These are phyloP conservation scores for Colletotrichum musicola DNA, from an alignment of 2,329 filamentous ascomycete genomes.

Conservation along the genomic window DNA sequence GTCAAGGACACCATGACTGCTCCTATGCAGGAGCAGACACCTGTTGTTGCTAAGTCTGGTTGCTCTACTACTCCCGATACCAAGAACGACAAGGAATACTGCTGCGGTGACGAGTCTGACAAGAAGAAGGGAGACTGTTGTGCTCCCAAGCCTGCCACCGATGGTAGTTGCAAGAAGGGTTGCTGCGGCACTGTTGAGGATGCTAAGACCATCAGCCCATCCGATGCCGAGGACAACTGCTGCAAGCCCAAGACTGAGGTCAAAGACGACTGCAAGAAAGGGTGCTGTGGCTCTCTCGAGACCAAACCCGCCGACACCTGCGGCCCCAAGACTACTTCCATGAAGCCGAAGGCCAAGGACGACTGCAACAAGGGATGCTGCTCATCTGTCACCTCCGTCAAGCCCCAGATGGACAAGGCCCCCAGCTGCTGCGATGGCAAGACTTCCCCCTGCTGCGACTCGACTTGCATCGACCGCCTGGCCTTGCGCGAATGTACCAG, in stretches of 20 bases:
- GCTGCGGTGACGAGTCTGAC: neutral
- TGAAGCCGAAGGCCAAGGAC: neutral
- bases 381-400: neutral
- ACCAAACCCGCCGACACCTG: neutral
- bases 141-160: neutral
- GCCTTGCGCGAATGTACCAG: conserved; percentile 56
- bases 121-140: neutral
- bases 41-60: neutral
- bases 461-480: conserved; percentile 57
- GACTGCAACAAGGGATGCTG: conserved; percentile 27
- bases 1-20: neutral
- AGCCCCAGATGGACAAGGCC: neutral
- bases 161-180: neutral
- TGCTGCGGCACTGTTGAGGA: neutral
- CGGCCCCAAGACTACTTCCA: neutral
- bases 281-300: neutral
- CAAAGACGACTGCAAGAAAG: neutral
- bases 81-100: neutral
- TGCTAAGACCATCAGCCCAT: neutral
- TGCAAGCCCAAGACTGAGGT: neutral
- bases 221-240: neutral
- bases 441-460: conserved; percentile 55
- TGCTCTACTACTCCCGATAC: neutral
- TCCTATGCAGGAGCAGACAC: neutral
- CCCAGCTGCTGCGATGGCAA: conserved; percentile 58